These are phyloP conservation scores for Pyrus hybrid DNA, from an alignment of 331 rosid species.

Conservation along the genomic window DNA sequence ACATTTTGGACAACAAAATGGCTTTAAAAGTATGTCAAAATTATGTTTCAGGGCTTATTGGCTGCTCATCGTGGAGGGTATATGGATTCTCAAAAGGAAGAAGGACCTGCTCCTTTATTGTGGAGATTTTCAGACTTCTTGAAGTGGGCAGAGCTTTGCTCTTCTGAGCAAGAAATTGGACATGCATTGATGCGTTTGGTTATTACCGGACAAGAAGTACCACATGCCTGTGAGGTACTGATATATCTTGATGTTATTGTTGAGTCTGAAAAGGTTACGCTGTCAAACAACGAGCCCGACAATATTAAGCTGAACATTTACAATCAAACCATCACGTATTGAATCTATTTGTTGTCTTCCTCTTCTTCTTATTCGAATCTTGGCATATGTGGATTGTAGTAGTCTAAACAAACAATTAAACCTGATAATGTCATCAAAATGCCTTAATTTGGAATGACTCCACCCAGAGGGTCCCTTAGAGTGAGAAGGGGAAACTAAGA, in stretches of 20 bases:
- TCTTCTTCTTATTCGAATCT: background rate
- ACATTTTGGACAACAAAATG: background rate
- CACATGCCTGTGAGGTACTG: conserved; percentile 95
- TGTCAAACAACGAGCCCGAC: background rate
- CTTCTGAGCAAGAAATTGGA: conserved; percentile 93
- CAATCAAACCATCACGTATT: background rate
- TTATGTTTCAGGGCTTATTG: conserved; percentile 62
- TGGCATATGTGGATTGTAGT: background rate
- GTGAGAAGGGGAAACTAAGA: background rate
- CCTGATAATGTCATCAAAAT: background rate
- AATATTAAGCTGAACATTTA: background rate
- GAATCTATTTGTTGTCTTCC: background rate
- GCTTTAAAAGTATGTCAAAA: background rate
- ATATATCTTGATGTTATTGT: background rate
- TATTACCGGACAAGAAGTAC: conserved; percentile 98
- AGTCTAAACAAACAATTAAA: background rate
- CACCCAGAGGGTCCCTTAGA: background rate
- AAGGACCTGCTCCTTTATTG: conserved; percentile 93
- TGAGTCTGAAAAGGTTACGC: background rate
- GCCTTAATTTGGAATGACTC: background rate
- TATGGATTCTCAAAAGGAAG: conserved; percentile 95
- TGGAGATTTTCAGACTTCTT: conserved; percentile 98
- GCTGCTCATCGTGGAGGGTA: conserved; percentile 99
- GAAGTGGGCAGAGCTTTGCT: conserved; percentile 97
- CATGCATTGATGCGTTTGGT: conserved; percentile 99